Conservation (phyloP, 2,329 filamentous ascomycete species). For the Penicillium sp. region DNA sequence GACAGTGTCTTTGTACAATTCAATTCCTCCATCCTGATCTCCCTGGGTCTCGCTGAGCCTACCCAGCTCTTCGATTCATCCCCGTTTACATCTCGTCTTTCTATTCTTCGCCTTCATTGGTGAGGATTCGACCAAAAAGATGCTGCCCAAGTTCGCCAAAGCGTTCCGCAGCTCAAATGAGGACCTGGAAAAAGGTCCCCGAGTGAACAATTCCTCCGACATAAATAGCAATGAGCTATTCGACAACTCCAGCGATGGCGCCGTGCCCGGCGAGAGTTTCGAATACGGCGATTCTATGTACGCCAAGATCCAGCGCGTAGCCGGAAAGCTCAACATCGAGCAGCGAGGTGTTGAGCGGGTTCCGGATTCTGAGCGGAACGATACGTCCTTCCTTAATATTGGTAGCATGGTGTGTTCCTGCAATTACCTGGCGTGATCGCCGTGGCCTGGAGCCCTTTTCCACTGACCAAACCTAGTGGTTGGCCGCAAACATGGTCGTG, state of each 20-base stretch:
- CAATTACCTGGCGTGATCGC: constrained; percentile 8
- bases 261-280: constrained; percentile 59
- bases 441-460: constrained; percentile 11
- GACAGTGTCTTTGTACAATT: constrained; percentile 5
- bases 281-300: constrained; percentile 55
- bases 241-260: constrained; percentile 33
- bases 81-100: not conserved
- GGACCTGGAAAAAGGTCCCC: constrained; percentile 37
- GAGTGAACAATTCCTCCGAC: constrained; percentile 25
- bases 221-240: constrained; percentile 31
- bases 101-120: constrained; percentile 15
- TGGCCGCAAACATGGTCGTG: constrained; percentile 75
- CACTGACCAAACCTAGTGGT: constrained; percentile 56
- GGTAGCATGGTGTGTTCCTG: constrained; percentile 63
- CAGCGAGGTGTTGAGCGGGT: constrained; percentile 74
- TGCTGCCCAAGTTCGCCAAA: constrained; percentile 15
- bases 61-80: constrained; percentile 18
- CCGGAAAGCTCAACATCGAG: constrained; percentile 66
- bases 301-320: constrained; percentile 61
- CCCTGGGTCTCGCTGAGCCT: constrained; percentile 20
- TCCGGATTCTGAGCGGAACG: constrained; percentile 65
- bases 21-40: constrained; percentile 12
- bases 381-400: constrained; percentile 64
- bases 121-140: constrained; percentile 9
- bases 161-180: constrained; percentile 22